Conservation (phyloP, 805 yeast genomes). For the Tetrapisispora pingtungensis region DNA sequence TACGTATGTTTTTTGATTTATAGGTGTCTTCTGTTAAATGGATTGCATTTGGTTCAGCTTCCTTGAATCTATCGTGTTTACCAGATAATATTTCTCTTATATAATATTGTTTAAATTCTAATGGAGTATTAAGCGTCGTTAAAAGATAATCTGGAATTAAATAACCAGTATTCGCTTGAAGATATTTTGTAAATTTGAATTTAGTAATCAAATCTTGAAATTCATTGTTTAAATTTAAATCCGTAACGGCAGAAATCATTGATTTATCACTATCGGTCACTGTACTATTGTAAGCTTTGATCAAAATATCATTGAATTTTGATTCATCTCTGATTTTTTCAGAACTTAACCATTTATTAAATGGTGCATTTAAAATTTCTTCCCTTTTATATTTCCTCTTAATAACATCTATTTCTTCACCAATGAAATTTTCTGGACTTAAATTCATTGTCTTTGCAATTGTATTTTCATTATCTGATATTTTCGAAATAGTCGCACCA, state of each 20-base stretch:
- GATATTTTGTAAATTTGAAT: slow-evolving; percentile 27
- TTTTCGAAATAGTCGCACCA: background rate
- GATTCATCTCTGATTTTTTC: slow-evolving; percentile 18
- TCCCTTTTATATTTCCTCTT: slow-evolving; percentile 5
- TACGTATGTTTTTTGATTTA: slow-evolving; percentile 45
- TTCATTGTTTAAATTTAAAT: slow-evolving; percentile 11
- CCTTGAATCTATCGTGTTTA: slow-evolving; percentile 35
- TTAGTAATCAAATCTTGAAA: slow-evolving; percentile 27
- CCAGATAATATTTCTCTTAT: slow-evolving; percentile 25
- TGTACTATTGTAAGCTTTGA: slow-evolving; percentile 7
- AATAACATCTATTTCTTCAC: slow-evolving; percentile 18
- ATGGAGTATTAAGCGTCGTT: slow-evolving; percentile 26
- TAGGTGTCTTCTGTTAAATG: slow-evolving; percentile 48
- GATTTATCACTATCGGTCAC: background rate
- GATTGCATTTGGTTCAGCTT: slow-evolving; percentile 68
- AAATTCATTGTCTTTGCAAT: slow-evolving; percentile 16
- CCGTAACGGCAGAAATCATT: slow-evolving; percentile 5
- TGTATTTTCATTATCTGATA: background rate
- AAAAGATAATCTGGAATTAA: slow-evolving; percentile 31
- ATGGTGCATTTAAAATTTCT: slow-evolving; percentile 17
- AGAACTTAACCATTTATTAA: slow-evolving; percentile 29
- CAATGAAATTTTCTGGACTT: slow-evolving; percentile 24
- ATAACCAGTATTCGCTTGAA: slow-evolving; percentile 32
- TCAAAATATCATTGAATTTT: slow-evolving; percentile 21
- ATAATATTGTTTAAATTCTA: slow-evolving; percentile 22